These are phyloP conservation scores for Tetragonia tetragonoides DNA, from an alignment of 148 eudicot genomes.

Conservation along the genomic window DNA sequence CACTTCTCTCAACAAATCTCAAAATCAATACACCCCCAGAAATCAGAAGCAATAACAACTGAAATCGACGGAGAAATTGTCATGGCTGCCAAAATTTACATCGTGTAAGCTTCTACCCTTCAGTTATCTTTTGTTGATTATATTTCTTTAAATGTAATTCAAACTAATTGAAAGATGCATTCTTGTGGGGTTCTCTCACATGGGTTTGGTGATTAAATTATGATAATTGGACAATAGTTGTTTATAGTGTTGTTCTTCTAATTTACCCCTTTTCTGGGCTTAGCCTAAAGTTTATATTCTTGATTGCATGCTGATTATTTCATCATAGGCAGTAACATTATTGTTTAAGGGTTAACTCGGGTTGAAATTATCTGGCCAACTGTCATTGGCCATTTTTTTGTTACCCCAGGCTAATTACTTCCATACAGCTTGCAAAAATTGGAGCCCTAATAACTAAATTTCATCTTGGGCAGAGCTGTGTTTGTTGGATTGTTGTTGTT, in stretches of 20 bases:
- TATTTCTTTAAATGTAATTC: background rate
- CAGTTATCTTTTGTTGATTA: background rate
- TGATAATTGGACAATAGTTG: background rate
- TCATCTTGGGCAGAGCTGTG: background rate
- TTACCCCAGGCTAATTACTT: no score
- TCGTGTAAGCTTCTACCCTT: slow-evolving; percentile 40
- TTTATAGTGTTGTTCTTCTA: background rate
- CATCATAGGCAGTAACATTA: background rate
- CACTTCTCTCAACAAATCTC: background rate
- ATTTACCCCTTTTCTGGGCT: background rate
- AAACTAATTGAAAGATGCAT: background rate
- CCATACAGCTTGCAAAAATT: background rate
- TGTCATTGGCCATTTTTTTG: background rate
- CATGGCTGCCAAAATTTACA: slow-evolving; percentile 66
- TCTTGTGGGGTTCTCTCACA: background rate
- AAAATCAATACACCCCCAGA: background rate
- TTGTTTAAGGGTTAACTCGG: background rate
- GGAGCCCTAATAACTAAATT: background rate
- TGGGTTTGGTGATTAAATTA: background rate
- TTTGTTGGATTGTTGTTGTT: no score
- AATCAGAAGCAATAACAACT: background rate
- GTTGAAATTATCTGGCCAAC: background rate
- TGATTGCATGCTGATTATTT: background rate
- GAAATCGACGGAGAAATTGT: background rate
- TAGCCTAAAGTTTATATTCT: background rate